Evolutionary conservation across 176 grass and related monocot genomes (phyloP), one percentile per base, ranked within the genome.

Genomic region (Bothriochloa decipiens): DNA sequence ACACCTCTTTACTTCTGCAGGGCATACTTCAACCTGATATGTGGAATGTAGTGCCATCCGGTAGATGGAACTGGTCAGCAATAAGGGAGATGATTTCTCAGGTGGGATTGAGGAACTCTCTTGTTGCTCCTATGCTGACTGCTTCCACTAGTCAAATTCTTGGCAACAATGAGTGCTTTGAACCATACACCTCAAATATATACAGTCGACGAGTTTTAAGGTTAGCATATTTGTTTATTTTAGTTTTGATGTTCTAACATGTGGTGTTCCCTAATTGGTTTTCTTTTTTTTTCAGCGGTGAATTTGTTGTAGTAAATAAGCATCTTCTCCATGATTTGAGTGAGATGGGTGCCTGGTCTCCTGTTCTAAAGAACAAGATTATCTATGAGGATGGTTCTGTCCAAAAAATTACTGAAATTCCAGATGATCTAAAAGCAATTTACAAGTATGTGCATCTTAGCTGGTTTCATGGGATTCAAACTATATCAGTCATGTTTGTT

Each of bases 111-210:
- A 91, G 96, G 68, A 99, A 99, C 70, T 99, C 96, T 33, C 96
- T 99, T 81, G 86, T 99, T 75, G 96, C 96, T 83, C 96, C 96
- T 26, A 99, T 99, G 96, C 96, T 93, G 7, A 99, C 96, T 87
- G 96, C 96, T 85, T 99, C 96, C 77, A 99, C 96, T 61, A 99
- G 96, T 83, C 96, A 99, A 47, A 99, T 99, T 88, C 93, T 99
- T 81, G 96, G 96, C 77, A 99, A 99, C 67, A 99, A 99, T 28
- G 96, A 99, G 76, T 99, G 78, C 64, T 81, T 81, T 81, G 78
- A 81, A 53, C 78, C 78, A 6, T 81, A 81, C 64, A 81, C 78
- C 1, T 81, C 78, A 37, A 81, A 81, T 49, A 81, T 81, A 25
- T 81, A 81, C 45, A 69, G 45, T 81, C 43, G 78, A 35, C 22